Conservation (phyloP, 352 stramenopile genomes). For the Elongisporangium prolatum region DNA sequence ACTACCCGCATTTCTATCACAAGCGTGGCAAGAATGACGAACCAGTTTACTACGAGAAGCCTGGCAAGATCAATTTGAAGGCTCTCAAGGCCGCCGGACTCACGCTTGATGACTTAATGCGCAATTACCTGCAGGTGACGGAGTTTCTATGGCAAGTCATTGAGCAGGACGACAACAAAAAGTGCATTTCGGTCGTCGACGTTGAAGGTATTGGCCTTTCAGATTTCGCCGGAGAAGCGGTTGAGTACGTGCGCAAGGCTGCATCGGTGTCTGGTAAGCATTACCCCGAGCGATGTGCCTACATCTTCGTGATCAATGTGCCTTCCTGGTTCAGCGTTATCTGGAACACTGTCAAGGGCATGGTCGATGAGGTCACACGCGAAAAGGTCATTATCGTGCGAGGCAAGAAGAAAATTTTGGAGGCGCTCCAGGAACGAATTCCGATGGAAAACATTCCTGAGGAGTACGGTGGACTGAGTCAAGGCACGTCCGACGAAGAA, state of each 20-base stretch:
- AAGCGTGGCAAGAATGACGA: conserved; percentile 76
- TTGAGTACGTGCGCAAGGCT: conserved; percentile 82
- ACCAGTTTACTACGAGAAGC: conserved; percentile 87
- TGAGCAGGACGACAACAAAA: conserved; percentile 79
- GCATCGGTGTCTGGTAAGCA: conserved; percentile 83
- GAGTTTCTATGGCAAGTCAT: conserved; percentile 86
- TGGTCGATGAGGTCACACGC: conserved; percentile 91
- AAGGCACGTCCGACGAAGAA: conserved; percentile 62
- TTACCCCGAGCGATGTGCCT: conserved; percentile 91
- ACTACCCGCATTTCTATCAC: conserved; percentile 91
- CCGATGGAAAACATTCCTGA: conserved; percentile 72
- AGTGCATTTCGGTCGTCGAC: conserved; percentile 83
- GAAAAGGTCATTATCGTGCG: conserved; percentile 91
- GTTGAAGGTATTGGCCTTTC: conserved; percentile 81
- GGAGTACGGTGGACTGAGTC: conserved; percentile 69
- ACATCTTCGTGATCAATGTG: conserved; percentile 94
- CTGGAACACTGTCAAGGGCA: conserved; percentile 90
- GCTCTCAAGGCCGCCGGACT: conserved; percentile 72
- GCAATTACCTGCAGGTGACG: conserved; percentile 84
- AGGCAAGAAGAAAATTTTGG: conserved; percentile 79
- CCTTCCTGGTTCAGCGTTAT: conserved; percentile 92
- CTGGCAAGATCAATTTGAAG: conserved; percentile 85
- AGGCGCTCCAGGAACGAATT: conserved; percentile 69
- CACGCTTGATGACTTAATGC: conserved; percentile 75
- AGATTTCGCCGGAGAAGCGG: conserved; percentile 82